Percentiles rank a stretch among this genome's conserved stretches.
phyloP scores from a whole-genome alignment of 2,329 filamentous ascomycete genomes.

The Simplicillium sp. region DNA sequence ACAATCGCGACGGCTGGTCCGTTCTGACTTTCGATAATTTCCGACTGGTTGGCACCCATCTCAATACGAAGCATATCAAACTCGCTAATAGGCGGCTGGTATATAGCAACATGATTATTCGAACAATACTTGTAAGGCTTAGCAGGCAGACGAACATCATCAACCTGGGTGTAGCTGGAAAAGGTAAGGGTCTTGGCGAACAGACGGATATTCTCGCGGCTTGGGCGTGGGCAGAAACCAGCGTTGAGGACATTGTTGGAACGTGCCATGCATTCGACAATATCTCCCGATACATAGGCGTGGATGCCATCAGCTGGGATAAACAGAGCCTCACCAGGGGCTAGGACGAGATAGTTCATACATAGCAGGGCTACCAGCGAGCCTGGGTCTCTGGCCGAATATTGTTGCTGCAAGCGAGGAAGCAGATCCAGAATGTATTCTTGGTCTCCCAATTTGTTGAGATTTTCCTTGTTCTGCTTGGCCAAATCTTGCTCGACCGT shows the following conservation, averaged over 20 bases:
- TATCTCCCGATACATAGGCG: constrained; percentile 63
- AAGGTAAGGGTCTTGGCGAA: too few species aligned
- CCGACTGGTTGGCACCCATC: too few species aligned
- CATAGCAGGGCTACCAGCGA: constrained; percentile 59
- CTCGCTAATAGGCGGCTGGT: too few species aligned
- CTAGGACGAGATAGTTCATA: constrained; percentile 64
- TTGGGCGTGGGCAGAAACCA: constrained; percentile 60
- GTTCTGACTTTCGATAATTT: too few species aligned
- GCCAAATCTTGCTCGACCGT: constrained; percentile 42
- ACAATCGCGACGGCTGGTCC: too few species aligned
- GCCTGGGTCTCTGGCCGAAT: constrained; percentile 54
- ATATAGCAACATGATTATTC: too few species aligned
- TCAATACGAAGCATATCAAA: too few species aligned
- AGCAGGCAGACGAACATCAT: too few species aligned
- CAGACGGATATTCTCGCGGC: constrained; percentile 55
- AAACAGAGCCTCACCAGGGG: constrained; percentile 57
- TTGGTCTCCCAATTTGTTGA: constrained; percentile 17
- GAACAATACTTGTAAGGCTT: too few species aligned
- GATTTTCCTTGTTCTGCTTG: constrained; percentile 24
- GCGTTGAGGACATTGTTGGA: constrained; percentile 67
- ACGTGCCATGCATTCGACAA: constrained; percentile 71
- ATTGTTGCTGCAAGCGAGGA: constrained; percentile 51
- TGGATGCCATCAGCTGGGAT: constrained; percentile 68
- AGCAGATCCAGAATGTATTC: constrained; percentile 29
- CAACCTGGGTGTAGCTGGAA: too few species aligned